These are phyloP conservation scores for Diplogelasinospora grovesii DNA, from an alignment of 495 filamentous ascomycete species.

Conservation along the genomic window DNA sequence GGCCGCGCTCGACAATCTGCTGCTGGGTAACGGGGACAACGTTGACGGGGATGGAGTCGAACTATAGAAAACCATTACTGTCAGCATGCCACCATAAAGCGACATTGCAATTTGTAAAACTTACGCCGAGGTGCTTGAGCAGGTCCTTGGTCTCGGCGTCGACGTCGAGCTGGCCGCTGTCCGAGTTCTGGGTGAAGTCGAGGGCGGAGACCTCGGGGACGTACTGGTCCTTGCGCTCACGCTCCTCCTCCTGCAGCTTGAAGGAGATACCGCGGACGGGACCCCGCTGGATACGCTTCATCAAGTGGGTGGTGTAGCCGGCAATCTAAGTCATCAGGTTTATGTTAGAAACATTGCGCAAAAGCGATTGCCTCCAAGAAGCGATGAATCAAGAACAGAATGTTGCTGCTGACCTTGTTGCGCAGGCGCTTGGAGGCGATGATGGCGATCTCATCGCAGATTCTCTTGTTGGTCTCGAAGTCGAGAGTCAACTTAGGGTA, in stretches of 20 bases:
- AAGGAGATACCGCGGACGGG: constrained; percentile 99
- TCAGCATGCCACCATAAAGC: neutral
- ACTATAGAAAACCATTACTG: constrained; percentile 48
- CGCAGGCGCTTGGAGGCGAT: constrained; percentile 95
- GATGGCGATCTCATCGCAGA: constrained; percentile 99
- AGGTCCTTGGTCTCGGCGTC: constrained; percentile 97
- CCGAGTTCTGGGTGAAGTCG: constrained; percentile 87
- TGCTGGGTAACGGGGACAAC: constrained; percentile 83
- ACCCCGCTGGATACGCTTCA: constrained; percentile 99
- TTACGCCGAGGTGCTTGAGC: constrained; percentile 94
- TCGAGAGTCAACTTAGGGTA: constrained; percentile 98
- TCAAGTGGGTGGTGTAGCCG: constrained; percentile 90
- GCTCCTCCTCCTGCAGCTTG: constrained; percentile 99
- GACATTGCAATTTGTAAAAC: constrained; percentile 31
- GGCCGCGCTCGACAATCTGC: constrained; percentile 72
- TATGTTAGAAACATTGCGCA: no score
- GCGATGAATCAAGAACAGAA: neutral
- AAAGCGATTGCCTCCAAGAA: no score
- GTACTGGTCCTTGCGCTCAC: constrained; percentile 99
- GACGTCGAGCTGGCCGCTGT: constrained; percentile 88
- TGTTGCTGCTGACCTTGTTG: constrained; percentile 69
- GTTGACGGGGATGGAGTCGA: constrained; percentile 95
- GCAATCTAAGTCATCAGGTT: constrained; percentile 60
- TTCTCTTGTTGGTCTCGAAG: constrained; percentile 99
- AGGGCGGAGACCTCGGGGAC: constrained; percentile 97